These are phyloP conservation scores for Ogataea allantospora DNA, from an alignment of 805 yeast genomes.

Conservation along the genomic window DNA sequence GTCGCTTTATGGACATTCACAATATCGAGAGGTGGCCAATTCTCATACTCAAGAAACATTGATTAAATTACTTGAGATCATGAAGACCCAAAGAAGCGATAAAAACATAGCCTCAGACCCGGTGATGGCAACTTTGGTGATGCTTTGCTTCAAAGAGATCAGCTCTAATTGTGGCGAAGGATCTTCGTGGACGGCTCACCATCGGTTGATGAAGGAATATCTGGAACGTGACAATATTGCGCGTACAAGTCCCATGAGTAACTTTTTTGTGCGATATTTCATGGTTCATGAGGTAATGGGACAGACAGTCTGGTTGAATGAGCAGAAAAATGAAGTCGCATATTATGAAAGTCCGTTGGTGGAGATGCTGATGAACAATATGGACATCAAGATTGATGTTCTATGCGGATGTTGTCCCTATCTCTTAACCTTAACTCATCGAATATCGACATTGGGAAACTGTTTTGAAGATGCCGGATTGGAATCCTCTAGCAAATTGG, in stretches of 20 bases:
- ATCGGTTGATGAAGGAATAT: slow-evolving; percentile 32
- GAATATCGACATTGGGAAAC: slow-evolving; percentile 37
- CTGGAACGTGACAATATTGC: slow-evolving; percentile 14
- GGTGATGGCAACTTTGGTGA: slow-evolving; percentile 37
- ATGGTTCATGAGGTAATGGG: slow-evolving; percentile 45
- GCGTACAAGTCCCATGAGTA: slow-evolving; percentile 32
- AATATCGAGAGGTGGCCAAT: slow-evolving; percentile 30
- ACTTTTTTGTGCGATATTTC: slow-evolving; percentile 39
- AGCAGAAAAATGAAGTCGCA: slow-evolving; percentile 4
- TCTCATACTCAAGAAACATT: slow-evolving; percentile 31
- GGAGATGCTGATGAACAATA: slow-evolving; percentile 30
- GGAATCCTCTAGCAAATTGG: slow-evolving; percentile 18
- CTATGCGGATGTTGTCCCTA: slow-evolving; percentile 42
- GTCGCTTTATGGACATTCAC: slow-evolving; percentile 29
- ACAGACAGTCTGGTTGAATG: slow-evolving; percentile 40
- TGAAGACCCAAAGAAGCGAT: slow-evolving; percentile 26
- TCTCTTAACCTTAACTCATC: slow-evolving; percentile 36
- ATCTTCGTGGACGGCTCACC: slow-evolving; percentile 39
- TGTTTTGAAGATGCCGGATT: slow-evolving; percentile 35
- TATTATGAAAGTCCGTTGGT: slow-evolving; percentile 30
- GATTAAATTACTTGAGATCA: slow-evolving; percentile 31
- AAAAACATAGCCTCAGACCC: slow-evolving; percentile 38
- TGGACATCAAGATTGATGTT: slow-evolving; percentile 38
- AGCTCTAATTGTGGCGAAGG: slow-evolving; percentile 39
- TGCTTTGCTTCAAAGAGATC: slow-evolving; percentile 43